phyloP scores from a whole-genome alignment of 129 eudicot species.

The Lactuca saligna region DNA sequence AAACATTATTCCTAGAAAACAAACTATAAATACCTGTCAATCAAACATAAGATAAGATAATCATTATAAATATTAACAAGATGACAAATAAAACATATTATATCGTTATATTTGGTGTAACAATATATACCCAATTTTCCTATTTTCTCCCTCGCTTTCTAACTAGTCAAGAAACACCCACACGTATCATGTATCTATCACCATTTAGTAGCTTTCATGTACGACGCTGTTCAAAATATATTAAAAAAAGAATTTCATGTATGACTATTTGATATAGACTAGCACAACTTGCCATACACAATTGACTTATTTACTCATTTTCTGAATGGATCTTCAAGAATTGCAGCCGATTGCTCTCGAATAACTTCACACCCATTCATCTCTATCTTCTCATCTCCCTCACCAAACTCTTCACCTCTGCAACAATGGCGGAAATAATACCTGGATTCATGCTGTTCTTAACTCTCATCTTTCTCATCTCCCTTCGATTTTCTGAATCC shows the following conservation, averaged over 20 bases:
- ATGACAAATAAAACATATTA: no score
- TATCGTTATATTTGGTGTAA: no score
- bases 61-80: no score
- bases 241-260: conserved; percentile 6
- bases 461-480: conserved; percentile 18
- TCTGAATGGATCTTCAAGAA: no score
- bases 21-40: no score
- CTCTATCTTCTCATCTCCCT: conserved; percentile 1
- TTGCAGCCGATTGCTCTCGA: conserved; percentile 2
- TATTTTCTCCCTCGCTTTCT: neutral
- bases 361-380: conserved; percentile 17
- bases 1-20: no score
- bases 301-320: no score
- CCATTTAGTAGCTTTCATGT: neutral
- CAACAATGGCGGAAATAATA: conserved; percentile 26
- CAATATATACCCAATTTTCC: no score
- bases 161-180: neutral
- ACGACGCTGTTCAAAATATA: neutral
- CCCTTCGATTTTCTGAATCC: conserved; percentile 31
- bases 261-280: conserved; percentile 23
- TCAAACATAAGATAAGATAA: no score
- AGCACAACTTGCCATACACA: neutral
- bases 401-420: conserved; percentile 9
- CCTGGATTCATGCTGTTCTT: conserved; percentile 19
- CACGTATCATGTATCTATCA: neutral